Evolutionary conservation across 2,329 filamentous ascomycete genomes (phyloP), one percentile per base, ranked within the genome.

Genomic region (Onygenales sp.): DNA sequence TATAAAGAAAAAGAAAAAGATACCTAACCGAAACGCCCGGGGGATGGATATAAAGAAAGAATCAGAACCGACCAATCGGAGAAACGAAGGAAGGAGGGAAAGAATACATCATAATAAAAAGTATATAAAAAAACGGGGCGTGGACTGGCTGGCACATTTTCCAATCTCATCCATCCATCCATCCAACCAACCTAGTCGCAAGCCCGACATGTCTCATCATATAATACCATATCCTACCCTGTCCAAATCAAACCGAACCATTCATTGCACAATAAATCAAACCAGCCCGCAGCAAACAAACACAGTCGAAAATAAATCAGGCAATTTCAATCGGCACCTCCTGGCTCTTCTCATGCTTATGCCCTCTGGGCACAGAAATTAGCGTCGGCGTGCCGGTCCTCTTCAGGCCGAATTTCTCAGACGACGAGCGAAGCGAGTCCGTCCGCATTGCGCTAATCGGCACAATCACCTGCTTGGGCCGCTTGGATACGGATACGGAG

Each of bases 401-500:
- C 36, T 62, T 61, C 10, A 59, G 59, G 1, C 67, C 60, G 17
- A 65, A 56, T 8, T 66, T 59, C 54, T 70, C 68, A 21, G 65
- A 61, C 2, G 53, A 39, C 34, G 58, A 56, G 42, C 55, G 58
- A 21, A 63, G 50, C 13, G 62, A 61, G 44, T 62, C 62, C 3
- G 57, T 46, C 8, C 62, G 58, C 2, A 62, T 51, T 10, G 36
- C 49, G 40, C 62, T 58, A 10, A 71, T 62, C 0, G 70, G 69
- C 6, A 72, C 66, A 6, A 72, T 57, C n/a, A 69, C 56, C 51
- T 71, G 67, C 42, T 61, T 65, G 33, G 61, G 68, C 7, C 63
- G 64, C 34, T 59, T 62, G 0, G 65, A 65, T 0, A 73, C 63
- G 7, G 69, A 71, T 7, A 73, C 58, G 4, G 70, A 71, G 32